These are phyloP conservation scores for Pulveroboletus sp. DNA, from an alignment of 768 basidiomycete species.

Conservation along the genomic window DNA sequence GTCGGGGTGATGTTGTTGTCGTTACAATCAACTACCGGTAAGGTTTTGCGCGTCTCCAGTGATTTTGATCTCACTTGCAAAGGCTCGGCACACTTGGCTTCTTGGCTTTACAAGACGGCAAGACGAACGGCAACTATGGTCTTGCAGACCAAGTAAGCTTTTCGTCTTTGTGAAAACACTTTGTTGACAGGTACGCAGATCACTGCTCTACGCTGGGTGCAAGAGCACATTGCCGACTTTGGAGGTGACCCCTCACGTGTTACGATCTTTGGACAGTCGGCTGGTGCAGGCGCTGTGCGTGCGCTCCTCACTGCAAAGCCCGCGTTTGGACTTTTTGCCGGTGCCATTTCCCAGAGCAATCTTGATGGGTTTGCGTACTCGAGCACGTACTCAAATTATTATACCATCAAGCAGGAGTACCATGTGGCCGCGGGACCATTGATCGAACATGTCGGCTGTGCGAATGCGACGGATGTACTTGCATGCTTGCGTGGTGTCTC, in stretches of 20 bases:
- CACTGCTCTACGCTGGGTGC: conserved; percentile 43
- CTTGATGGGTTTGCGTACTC: too few species aligned
- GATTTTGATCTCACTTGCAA: background rate
- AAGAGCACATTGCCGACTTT: conserved; percentile 52
- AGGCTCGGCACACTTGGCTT: conserved; percentile 12
- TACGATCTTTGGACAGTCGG: too few species aligned
- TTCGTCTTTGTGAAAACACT: background rate
- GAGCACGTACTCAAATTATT: too few species aligned
- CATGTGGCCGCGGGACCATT: too few species aligned
- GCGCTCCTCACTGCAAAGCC: too few species aligned
- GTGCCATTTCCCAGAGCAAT: too few species aligned
- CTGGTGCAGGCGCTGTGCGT: too few species aligned
- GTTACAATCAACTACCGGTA: conserved; percentile 38
- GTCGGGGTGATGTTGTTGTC: conserved; percentile 41
- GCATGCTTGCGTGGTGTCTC: conserved; percentile 8
- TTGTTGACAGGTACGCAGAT: conserved; percentile 2
- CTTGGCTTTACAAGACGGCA: conserved; percentile 3
- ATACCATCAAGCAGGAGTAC: too few species aligned
- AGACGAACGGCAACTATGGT: conserved; percentile 13
- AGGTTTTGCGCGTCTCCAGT: background rate
- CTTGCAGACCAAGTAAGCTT: background rate
- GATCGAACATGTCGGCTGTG: too few species aligned
- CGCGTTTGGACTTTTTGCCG: too few species aligned
- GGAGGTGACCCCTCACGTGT: conserved; percentile 46
- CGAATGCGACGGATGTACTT: background rate